Percentiles rank a stretch among this genome's conserved stretches.
phyloP scores from a whole-genome alignment of 805 yeast genomes.

The Hanseniaspora thailandica region DNA sequence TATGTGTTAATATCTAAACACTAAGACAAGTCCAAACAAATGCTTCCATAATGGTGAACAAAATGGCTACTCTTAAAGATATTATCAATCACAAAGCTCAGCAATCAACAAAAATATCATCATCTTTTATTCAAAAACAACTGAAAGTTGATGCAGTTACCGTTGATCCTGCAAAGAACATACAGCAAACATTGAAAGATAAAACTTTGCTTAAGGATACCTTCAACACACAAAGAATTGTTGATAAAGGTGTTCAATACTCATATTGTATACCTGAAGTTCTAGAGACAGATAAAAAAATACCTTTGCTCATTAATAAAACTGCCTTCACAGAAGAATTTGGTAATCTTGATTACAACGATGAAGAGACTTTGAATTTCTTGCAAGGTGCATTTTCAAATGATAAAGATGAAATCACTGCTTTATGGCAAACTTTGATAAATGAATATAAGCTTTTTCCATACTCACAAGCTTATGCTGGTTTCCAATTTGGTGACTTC shows the following conservation, averaged over 20 bases:
- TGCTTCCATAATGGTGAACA: background rate
- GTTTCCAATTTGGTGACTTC: slow-evolving; percentile 90
- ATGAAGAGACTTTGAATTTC: slow-evolving; percentile 15
- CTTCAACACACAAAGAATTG: slow-evolving; percentile 40
- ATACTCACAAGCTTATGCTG: slow-evolving; percentile 86
- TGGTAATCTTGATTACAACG: background rate
- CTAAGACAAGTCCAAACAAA: background rate
- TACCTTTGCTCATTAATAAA: slow-evolving; percentile 46
- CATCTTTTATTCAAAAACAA: slow-evolving; percentile 16
- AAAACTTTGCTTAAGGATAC: slow-evolving; percentile 20
- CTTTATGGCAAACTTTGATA: slow-evolving; percentile 37
- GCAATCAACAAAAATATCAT: slow-evolving; percentile 20
- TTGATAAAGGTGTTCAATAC: slow-evolving; percentile 49
- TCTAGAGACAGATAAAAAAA: slow-evolving; percentile 36
- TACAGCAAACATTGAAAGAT: slow-evolving; percentile 13
- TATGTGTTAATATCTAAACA: no score
- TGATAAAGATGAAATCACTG: slow-evolving; percentile 49
- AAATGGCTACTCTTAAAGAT: slow-evolving; percentile 6
- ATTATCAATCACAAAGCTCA: slow-evolving; percentile 22
- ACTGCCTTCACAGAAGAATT: slow-evolving; percentile 41
- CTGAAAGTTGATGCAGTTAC: slow-evolving; percentile 21
- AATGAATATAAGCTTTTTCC: slow-evolving; percentile 45
- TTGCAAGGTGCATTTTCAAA: slow-evolving; percentile 38
- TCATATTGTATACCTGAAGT: slow-evolving; percentile 61
- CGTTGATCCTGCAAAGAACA: background rate